A percentile compares a stretch with the other conserved stretches of the same genome.
Evolutionary conservation across 768 basidiomycete species (phyloP).

Genomic region (Boletus huronensis): DNA sequence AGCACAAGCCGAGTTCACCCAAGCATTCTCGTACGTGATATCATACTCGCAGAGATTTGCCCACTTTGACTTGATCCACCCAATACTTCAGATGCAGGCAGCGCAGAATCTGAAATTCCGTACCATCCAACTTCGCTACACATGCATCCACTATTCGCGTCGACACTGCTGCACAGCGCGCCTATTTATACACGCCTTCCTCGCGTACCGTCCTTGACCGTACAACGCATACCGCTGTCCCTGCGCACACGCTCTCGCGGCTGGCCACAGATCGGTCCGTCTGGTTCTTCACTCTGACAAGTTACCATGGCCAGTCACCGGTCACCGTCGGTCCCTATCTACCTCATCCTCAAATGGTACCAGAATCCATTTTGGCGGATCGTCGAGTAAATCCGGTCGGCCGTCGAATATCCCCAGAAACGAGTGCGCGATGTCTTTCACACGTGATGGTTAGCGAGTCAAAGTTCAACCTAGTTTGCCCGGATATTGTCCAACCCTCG

Average conservation of each 20-base stretch:
- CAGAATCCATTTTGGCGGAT: slow-evolving; percentile 28
- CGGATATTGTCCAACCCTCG: too few species aligned
- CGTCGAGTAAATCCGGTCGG: slow-evolving; percentile 17
- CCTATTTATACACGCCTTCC: slow-evolving; percentile 60
- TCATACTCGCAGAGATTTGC: not conserved
- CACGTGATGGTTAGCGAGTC: too few species aligned
- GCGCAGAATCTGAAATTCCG: slow-evolving; percentile 21
- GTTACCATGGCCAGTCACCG: slow-evolving; percentile 63
- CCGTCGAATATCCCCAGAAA: slow-evolving; percentile 48
- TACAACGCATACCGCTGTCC: slow-evolving; percentile 50
- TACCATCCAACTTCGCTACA: slow-evolving; percentile 38
- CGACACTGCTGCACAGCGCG: slow-evolving; percentile 51
- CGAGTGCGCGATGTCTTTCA: too few species aligned
- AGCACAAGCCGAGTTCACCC: too few species aligned
- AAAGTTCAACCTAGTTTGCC: too few species aligned
- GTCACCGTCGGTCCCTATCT: slow-evolving; percentile 45
- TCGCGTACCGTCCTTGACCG: slow-evolving; percentile 55
- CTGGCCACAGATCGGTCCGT: slow-evolving; percentile 52
- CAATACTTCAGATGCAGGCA: slow-evolving; percentile 16
- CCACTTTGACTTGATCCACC: slow-evolving; percentile 6
- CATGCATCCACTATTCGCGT: slow-evolving; percentile 64
- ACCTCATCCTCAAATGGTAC: slow-evolving; percentile 25
- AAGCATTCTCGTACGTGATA: slow-evolving; percentile 42
- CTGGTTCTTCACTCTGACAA: slow-evolving; percentile 54
- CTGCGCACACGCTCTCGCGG: slow-evolving; percentile 52